Evolutionary conservation across 257 asterid genomes (phyloP), one percentile per base, ranked within the genome.

Genomic region (Solanum sejunctum): DNA sequence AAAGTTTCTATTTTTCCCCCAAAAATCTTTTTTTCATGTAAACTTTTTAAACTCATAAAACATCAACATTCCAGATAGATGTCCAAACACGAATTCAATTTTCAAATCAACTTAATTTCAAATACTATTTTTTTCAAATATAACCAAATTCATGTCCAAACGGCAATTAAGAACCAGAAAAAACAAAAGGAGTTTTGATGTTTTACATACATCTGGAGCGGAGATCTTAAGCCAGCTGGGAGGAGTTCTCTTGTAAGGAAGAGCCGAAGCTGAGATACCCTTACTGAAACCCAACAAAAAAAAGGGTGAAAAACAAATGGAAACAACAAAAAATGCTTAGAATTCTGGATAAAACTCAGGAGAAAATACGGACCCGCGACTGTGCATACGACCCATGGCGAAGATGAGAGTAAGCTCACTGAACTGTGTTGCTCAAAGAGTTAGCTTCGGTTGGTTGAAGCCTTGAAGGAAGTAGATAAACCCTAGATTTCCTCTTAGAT

Each of bases 171-270:
- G 8, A 60, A 21, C 23, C 39, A 23, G 70, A 23, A 63, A 26
- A 28, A 32, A 39, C 3, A 4, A 64, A 49, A 47, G 9, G 79
- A 0, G 55, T n/a, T 12, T 13, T 6, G 54, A 79, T 36, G 3
- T 15, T 47, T 43, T 81, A 93, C 98, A 85, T 94, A 93, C 98
- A 85, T 94, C 61, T 13, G 81, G 81, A 75, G 81, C 61, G 15
- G 81, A 75, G 23, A 21, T 75, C 81, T 75, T 75, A 86, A 93
- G 95, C 98, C 96, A 94, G 87, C 94, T 90, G 2, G 95, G 97
- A 5, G 97, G 97, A 49, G 96, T 92, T 84, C 97, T 90, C 91
- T 93, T 94, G 89, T 94, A 94, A 26, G 96, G 98, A 10, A 94
- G 81, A 21, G 81, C 81, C 6, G 81, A 75, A 15, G 81, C 81